These are phyloP conservation scores for Candida oleophila DNA, from an alignment of 805 yeast genomes.

Conservation along the genomic window DNA sequence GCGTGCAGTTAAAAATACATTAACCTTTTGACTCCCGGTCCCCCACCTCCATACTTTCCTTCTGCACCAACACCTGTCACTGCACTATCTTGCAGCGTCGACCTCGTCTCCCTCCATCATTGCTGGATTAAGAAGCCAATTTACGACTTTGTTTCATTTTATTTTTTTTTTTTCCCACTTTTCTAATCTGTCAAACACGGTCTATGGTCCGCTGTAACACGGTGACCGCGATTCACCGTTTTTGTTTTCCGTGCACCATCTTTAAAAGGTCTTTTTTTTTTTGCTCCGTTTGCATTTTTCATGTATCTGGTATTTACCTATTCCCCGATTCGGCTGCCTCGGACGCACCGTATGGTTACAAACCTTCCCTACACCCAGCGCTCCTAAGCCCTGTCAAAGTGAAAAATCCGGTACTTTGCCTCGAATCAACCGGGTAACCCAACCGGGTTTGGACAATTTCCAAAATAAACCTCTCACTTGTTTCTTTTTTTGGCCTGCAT, in stretches of 20 bases:
- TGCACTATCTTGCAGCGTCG: too few species aligned
- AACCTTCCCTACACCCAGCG: background rate
- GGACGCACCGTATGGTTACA: background rate
- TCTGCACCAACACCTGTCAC: too few species aligned
- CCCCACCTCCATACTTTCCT: too few species aligned
- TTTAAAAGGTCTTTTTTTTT: too few species aligned
- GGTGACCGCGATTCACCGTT: too few species aligned
- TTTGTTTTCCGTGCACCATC: too few species aligned
- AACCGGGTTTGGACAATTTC: background rate
- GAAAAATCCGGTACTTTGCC: background rate
- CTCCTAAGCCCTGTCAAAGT: background rate
- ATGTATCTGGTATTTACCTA: background rate
- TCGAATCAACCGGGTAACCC: conserved; percentile 2
- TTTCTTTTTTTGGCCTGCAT: background rate
- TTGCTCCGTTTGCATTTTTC: background rate
- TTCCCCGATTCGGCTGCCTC: background rate
- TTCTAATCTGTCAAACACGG: too few species aligned
- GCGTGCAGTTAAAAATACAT: too few species aligned
- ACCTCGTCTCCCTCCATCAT: too few species aligned
- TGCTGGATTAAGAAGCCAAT: too few species aligned
- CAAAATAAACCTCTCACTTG: background rate
- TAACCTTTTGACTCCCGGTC: too few species aligned
- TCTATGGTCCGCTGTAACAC: too few species aligned
- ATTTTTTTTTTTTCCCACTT: background rate
- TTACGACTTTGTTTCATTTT: background rate